These are phyloP conservation scores for Moesziomyces antarcticus DNA, from an alignment of 1,284 basidiomycete species.

Conservation along the genomic window DNA sequence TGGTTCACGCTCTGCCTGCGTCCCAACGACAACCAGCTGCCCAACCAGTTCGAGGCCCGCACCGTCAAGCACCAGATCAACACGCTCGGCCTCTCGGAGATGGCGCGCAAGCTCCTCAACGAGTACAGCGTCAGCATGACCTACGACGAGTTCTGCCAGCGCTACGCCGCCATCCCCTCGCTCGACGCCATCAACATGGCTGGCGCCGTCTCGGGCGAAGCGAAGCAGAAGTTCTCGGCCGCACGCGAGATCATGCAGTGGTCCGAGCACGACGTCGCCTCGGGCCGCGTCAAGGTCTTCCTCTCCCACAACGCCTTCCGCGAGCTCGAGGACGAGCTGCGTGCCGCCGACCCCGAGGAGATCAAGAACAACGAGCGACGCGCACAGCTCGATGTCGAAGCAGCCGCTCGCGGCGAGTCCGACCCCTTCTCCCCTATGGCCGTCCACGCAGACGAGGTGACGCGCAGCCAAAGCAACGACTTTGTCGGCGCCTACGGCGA, in stretches of 20 bases:
- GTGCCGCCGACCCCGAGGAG: conserved; percentile 76
- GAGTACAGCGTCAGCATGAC: conserved; percentile 78
- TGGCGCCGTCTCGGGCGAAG: conserved; percentile 72
- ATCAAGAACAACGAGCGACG: conserved; percentile 70
- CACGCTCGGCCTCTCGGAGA: conserved; percentile 81
- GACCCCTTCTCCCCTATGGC: conserved; percentile 75
- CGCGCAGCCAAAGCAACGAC: conserved; percentile 68
- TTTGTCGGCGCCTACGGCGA: conserved; percentile 64
- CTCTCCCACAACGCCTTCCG: conserved; percentile 88
- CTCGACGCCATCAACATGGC: conserved; percentile 63
- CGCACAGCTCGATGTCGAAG: conserved; percentile 75
- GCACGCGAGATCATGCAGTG: conserved; percentile 76
- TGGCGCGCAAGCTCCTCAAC: conserved; percentile 69
- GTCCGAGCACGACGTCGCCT: conserved; percentile 78
- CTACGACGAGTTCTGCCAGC: conserved; percentile 84
- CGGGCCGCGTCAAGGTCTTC: conserved; percentile 85
- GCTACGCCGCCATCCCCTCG: conserved; percentile 68
- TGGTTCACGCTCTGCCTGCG: conserved; percentile 95
- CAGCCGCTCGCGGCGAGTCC: conserved; percentile 70
- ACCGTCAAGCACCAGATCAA: conserved; percentile 91
- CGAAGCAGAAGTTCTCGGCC: conserved; percentile 67
- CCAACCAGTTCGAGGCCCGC: conserved; percentile 90
- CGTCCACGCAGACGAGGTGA: conserved; percentile 22
- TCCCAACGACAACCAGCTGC: conserved; percentile 92
- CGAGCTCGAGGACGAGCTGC: conserved; percentile 85